Conservation (phyloP, 2,329 filamentous ascomycete genomes). For the Ophiocordyceps camponoti-leonardi region DNA sequence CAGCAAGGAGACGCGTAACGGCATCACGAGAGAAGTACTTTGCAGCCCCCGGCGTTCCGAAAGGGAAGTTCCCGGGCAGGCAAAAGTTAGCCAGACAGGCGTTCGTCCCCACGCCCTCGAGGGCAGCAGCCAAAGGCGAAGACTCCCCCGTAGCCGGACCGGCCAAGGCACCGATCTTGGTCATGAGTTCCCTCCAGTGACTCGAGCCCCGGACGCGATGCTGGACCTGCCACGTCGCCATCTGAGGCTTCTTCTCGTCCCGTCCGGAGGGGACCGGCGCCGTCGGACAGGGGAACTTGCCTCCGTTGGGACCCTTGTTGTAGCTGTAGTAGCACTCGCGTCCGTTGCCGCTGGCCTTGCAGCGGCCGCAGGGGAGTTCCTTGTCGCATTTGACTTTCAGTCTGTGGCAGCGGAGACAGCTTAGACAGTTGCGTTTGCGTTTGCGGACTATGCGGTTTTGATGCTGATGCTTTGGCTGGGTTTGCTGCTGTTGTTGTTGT, state of each 20-base stretch:
- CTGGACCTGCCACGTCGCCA: slow-evolving; percentile 16
- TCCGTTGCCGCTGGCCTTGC: slow-evolving; percentile 16
- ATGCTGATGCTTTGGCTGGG: background rate
- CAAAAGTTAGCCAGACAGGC: slow-evolving; percentile 17
- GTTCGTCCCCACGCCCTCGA: slow-evolving; percentile 16
- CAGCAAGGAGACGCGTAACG: slow-evolving; percentile 12
- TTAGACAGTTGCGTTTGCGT: slow-evolving; percentile 18
- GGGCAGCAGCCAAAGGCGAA: slow-evolving; percentile 10
- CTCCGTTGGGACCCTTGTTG: slow-evolving; percentile 18
- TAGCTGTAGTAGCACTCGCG: slow-evolving; percentile 19
- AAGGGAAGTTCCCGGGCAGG: slow-evolving; percentile 19
- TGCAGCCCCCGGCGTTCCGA: slow-evolving; percentile 16
- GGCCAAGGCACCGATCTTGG: slow-evolving; percentile 14
- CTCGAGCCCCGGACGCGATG: slow-evolving; percentile 17
- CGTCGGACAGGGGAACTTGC: slow-evolving; percentile 15
- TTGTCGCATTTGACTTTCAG: slow-evolving; percentile 22
- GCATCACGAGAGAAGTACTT: slow-evolving; percentile 15
- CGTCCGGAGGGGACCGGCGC: slow-evolving; percentile 8
- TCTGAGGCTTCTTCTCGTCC: slow-evolving; percentile 11
- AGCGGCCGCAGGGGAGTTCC: slow-evolving; percentile 17
- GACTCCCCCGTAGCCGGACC: slow-evolving; percentile 7
- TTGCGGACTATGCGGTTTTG: slow-evolving; percentile 12
- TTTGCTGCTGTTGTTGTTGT: background rate
- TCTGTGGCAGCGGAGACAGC: slow-evolving; percentile 17
- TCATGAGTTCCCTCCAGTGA: slow-evolving; percentile 19